phyloP scores from a whole-genome alignment of 1,139 yeast genomes.

The Kurtzmaniella quercitrusa region DNA sequence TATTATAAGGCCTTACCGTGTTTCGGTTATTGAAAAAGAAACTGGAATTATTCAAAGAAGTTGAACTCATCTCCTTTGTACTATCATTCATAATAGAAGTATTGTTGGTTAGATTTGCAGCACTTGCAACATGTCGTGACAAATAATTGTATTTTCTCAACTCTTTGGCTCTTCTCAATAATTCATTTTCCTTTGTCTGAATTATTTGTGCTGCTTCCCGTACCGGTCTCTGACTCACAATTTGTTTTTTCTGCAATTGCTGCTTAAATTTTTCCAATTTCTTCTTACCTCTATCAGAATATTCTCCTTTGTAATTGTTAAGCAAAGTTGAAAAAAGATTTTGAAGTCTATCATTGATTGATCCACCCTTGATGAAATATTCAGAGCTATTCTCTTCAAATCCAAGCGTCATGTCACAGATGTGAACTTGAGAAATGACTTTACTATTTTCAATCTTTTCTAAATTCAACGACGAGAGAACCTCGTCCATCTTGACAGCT shows the following conservation, averaged over 20 bases:
- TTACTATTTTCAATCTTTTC: conserved; percentile 9
- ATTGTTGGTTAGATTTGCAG: neutral
- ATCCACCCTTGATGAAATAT: conserved; percentile 6
- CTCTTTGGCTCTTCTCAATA: conserved; percentile 28
- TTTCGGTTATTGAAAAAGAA: conserved; percentile 6
- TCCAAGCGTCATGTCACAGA: conserved; percentile 35
- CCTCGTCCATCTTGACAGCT: conserved; percentile 14
- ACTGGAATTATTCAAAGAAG: conserved; percentile 18
- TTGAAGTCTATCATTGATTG: conserved; percentile 26
- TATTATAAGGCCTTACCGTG: neutral
- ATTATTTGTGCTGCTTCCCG: neutral
- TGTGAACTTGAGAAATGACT: conserved; percentile 11
- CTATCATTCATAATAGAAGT: neutral
- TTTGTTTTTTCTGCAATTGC: conserved; percentile 1
- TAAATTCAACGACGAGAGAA: conserved; percentile 17
- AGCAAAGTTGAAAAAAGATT: conserved; percentile 23
- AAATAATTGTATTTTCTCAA: conserved; percentile 32
- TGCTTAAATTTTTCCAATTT: conserved; percentile 13
- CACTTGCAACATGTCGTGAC: conserved; percentile 23
- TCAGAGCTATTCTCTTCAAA: conserved; percentile 8
- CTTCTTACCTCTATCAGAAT: conserved; percentile 29
- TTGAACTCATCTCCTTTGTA: conserved; percentile 2
- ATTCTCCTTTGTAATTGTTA: conserved; percentile 24
- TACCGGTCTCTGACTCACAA: conserved; percentile 3
- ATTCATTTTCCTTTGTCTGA: conserved; percentile 18